phyloP scores from a whole-genome alignment of 2,329 filamentous ascomycete species.

The Aspergillus proliferans region DNA sequence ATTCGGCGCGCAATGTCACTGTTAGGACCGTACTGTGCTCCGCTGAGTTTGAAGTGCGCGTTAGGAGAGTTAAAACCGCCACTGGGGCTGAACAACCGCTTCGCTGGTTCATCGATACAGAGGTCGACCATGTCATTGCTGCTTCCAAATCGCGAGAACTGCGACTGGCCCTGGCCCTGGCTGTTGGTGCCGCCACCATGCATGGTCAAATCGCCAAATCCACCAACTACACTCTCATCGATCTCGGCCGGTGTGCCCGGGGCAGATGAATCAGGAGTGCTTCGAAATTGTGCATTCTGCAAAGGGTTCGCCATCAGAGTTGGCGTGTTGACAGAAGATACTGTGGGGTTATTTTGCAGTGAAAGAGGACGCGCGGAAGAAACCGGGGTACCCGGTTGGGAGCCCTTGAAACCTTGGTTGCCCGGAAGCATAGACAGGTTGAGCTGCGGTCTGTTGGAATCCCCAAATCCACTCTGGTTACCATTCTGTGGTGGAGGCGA shows the following conservation, averaged over 20 bases:
- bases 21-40: slow-evolving; percentile 68
- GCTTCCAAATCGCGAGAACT: slow-evolving; percentile 39
- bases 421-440: slow-evolving; percentile 71
- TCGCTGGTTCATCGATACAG: slow-evolving; percentile 87
- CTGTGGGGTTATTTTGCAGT: slow-evolving; percentile 87
- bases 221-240: slow-evolving; percentile 65
- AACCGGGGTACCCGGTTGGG: slow-evolving; percentile 78
- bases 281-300: slow-evolving; percentile 48
- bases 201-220: slow-evolving; percentile 57
- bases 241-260: slow-evolving; percentile 67
- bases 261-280: slow-evolving; percentile 60
- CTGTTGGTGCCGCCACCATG: slow-evolving; percentile 33
- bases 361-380: slow-evolving; percentile 62
- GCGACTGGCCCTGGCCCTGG: slow-evolving; percentile 37
- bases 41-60: slow-evolving; percentile 67
- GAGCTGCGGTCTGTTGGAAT: slow-evolving; percentile 60
- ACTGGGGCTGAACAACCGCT: slow-evolving; percentile 82
- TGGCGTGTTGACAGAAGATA: slow-evolving; percentile 94
- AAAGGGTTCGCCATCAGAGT: slow-evolving; percentile 75
- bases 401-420: slow-evolving; percentile 75
- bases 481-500: slow-evolving; percentile 63
- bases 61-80: slow-evolving; percentile 63
- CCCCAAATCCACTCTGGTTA: slow-evolving; percentile 56
- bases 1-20: slow-evolving; percentile 66
- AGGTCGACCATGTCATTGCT: slow-evolving; percentile 52